Conservation (phyloP, 2,329 filamentous ascomycete species). For the Sclerotiophoma versabilis region DNA sequence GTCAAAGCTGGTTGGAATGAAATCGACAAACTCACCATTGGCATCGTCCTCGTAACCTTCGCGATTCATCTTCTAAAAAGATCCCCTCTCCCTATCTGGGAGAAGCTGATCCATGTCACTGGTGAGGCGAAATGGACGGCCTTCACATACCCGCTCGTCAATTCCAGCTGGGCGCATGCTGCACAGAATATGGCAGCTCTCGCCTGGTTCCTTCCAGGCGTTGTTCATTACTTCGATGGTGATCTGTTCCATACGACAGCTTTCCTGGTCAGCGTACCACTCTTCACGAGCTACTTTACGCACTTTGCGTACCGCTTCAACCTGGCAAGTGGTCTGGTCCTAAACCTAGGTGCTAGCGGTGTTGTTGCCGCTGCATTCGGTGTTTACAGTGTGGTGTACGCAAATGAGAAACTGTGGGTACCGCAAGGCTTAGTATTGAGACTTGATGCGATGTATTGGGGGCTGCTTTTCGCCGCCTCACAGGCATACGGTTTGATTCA, state of each 20-base stretch:
- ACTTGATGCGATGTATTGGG: slow-evolving; percentile 19
- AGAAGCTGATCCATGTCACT: slow-evolving; percentile 18
- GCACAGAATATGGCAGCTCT: slow-evolving; percentile 11
- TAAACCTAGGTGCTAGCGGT: slow-evolving; percentile 19
- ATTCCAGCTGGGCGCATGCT: slow-evolving; percentile 14
- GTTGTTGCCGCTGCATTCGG: slow-evolving; percentile 13
- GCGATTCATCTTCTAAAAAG: slow-evolving; percentile 15
- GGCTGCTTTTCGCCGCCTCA: slow-evolving; percentile 3
- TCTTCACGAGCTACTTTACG: slow-evolving; percentile 20
- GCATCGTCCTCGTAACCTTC: slow-evolving; percentile 13
- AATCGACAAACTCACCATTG: slow-evolving; percentile 23
- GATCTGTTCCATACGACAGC: slow-evolving; percentile 20
- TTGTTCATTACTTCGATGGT: slow-evolving; percentile 23
- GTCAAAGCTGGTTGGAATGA: slow-evolving; percentile 20
- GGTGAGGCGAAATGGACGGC: slow-evolving; percentile 21
- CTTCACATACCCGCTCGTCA: slow-evolving; percentile 19
- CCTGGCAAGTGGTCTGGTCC: neutral
- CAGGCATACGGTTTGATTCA: neutral
- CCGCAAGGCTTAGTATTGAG: slow-evolving; percentile 14
- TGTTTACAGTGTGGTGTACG: slow-evolving; percentile 17
- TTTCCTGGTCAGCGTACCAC: slow-evolving; percentile 12
- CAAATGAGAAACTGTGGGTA: slow-evolving; percentile 22
- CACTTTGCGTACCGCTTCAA: slow-evolving; percentile 15
- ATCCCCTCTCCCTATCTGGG: slow-evolving; percentile 16
- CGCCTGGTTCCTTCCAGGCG: slow-evolving; percentile 20